Percentiles rank a stretch among this genome's conserved stretches.
Evolutionary conservation across 495 filamentous ascomycete species (phyloP).

Genomic region (Xylaria castorea): DNA sequence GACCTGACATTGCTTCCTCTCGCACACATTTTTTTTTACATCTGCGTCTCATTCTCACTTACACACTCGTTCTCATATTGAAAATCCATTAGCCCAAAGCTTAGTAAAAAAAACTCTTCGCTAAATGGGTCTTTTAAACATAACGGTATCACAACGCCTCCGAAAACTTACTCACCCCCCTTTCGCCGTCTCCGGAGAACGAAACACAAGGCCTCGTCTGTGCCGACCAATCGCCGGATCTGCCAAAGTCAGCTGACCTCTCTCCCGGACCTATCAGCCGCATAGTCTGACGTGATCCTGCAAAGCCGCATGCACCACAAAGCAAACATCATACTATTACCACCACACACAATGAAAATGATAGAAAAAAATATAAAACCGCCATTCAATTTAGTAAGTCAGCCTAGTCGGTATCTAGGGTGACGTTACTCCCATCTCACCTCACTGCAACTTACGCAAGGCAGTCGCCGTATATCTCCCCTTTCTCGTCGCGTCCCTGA

Average conservation of each 20-base stretch:
- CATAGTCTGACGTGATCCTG: slow-evolving; percentile 14
- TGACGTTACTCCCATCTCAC: slow-evolving; percentile 12
- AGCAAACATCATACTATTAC: neutral
- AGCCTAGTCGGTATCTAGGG: neutral
- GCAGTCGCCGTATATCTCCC: neutral
- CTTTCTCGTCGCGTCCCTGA: neutral
- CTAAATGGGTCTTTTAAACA: neutral
- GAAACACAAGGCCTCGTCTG: slow-evolving; percentile 10
- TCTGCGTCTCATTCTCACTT: neutral
- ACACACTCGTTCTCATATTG: neutral
- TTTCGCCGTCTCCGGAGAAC: neutral
- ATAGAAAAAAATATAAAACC: neutral
- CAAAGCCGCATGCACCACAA: neutral
- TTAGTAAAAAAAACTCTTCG: neutral
- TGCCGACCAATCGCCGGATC: neutral
- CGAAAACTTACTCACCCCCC: neutral
- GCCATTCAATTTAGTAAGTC: neutral
- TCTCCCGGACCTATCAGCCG: slow-evolving; percentile 16
- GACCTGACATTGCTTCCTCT: slow-evolving; percentile 7
- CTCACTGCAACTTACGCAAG: neutral
- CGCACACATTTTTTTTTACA: neutral
- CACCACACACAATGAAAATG: neutral
- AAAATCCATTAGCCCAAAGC: neutral
- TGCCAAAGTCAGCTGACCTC: slow-evolving; percentile 18
- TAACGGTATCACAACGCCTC: neutral